Percentiles rank a stretch among this genome's conserved stretches.
Evolutionary conservation across 164 flowering plant species (phyloP).

Genomic region (Akebia trifoliata): DNA sequence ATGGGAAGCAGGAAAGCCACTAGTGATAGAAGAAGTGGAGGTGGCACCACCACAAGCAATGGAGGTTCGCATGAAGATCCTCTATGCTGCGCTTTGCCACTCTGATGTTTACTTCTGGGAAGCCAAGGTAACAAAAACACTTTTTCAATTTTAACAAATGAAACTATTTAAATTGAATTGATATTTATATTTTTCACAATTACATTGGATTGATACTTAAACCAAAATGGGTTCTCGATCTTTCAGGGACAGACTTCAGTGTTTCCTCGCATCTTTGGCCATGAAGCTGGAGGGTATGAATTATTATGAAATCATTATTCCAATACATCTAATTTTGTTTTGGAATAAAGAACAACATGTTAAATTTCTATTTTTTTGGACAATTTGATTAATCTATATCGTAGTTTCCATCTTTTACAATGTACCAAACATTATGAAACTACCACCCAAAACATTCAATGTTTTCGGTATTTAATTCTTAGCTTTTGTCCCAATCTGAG

Average conservation of each 20-base stretch:
- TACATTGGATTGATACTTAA: background rate
- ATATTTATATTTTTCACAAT: background rate
- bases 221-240: background rate
- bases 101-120: conserved; percentile 58
- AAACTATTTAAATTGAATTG: background rate
- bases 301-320: background rate
- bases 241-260: conserved; percentile 47
- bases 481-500: too few species aligned
- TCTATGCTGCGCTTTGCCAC: conserved; percentile 47
- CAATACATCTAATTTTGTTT: background rate
- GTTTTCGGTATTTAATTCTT: too few species aligned
- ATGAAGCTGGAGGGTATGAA: conserved; percentile 58
- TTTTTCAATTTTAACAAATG: too few species aligned
- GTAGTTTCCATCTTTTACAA: too few species aligned
- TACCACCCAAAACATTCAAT: too few species aligned
- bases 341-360: too few species aligned
- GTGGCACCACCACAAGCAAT: conserved; percentile 45
- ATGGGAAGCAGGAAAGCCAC: conserved; percentile 53
- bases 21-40: conserved; percentile 50
- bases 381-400: too few species aligned
- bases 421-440: too few species aligned
- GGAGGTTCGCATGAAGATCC: conserved; percentile 45
- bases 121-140: conserved; percentile 43
- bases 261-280: conserved; percentile 53
- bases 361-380: too few species aligned